Conservation (phyloP, 176 grass and related monocot species). For the Pontederia crassipes region DNA sequence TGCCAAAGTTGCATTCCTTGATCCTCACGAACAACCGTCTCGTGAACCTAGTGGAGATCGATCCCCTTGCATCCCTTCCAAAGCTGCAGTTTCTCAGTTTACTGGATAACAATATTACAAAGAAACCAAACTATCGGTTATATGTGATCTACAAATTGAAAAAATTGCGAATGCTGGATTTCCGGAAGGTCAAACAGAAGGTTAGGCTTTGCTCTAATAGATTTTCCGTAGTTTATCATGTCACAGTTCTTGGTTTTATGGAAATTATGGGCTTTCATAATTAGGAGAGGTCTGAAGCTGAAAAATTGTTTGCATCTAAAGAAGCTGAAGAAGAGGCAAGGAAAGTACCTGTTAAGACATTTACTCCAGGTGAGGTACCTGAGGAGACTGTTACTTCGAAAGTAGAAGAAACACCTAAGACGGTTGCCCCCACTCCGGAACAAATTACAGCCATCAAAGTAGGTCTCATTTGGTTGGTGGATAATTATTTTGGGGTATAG, state of each 20-base stretch:
- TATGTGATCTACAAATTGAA: constrained; percentile 98
- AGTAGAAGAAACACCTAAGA: constrained; percentile 52
- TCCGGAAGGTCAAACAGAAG: constrained; percentile 96
- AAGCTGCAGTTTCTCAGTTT: constrained; percentile 93
- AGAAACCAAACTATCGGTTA: constrained; percentile 84
- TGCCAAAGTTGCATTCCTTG: constrained; percentile 84
- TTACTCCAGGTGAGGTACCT: constrained; percentile 39
- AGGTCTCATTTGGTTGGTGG: constrained; percentile 11
- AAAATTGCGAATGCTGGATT: constrained; percentile 76
- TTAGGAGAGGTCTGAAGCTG: constrained; percentile 80
- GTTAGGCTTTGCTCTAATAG: constrained; percentile 22
- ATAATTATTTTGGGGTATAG: no score
- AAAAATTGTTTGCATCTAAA: constrained; percentile 62
- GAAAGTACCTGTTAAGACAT: constrained; percentile 79
- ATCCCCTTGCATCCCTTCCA: constrained; percentile 74
- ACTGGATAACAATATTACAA: constrained; percentile 91
- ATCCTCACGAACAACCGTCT: constrained; percentile 92
- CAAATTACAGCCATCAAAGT: constrained; percentile 99
- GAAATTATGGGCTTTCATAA: constrained; percentile 19
- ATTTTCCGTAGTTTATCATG: not conserved
- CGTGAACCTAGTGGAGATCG: constrained; percentile 80
- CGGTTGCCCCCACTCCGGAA: constrained; percentile 70
- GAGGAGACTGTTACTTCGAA: constrained; percentile 32
- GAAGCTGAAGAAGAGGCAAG: constrained; percentile 89
- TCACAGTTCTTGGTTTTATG: not conserved